Evolutionary conservation across 2,329 filamentous ascomycete species (phyloP).

Genomic region (Tolypocladium cylindrosporum): DNA sequence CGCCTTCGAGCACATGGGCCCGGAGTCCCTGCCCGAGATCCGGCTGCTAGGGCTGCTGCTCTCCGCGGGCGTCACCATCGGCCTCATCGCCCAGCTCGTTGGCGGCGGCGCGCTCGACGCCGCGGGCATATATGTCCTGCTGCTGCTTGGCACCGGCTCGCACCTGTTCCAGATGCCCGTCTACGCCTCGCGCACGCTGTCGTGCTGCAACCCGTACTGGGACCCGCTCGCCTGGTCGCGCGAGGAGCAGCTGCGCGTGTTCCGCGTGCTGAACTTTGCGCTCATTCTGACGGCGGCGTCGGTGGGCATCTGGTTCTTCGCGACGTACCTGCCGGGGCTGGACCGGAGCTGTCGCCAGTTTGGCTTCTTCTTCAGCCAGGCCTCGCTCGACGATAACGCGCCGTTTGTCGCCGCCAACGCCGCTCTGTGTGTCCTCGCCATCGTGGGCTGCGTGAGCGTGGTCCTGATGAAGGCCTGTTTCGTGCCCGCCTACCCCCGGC

Average conservation of each 20-base stretch:
- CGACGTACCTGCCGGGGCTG: slow-evolving; percentile 12
- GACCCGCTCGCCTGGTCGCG: slow-evolving; percentile 18
- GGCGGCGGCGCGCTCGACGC: slow-evolving; percentile 11
- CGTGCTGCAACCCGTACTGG: slow-evolving; percentile 18
- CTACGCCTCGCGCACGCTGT: slow-evolving; percentile 20
- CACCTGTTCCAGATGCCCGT: slow-evolving; percentile 22
- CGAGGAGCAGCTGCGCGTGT: slow-evolving; percentile 15
- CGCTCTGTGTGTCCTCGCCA: slow-evolving; percentile 17
- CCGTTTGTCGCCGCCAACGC: slow-evolving; percentile 18
- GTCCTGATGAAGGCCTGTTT: slow-evolving; percentile 4
- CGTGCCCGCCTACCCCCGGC: not conserved
- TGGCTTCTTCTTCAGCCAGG: slow-evolving; percentile 21
- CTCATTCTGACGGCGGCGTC: slow-evolving; percentile 16
- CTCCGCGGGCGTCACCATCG: slow-evolving; percentile 15
- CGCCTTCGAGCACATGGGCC: slow-evolving; percentile 19
- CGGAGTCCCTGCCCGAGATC: slow-evolving; percentile 15
- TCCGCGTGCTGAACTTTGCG: slow-evolving; percentile 13
- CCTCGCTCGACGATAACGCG: slow-evolving; percentile 14
- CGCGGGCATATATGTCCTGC: slow-evolving; percentile 20
- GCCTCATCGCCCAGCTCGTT: slow-evolving; percentile 17
- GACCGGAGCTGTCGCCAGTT: slow-evolving; percentile 15
- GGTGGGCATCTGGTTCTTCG: slow-evolving; percentile 23
- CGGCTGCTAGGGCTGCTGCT: slow-evolving; percentile 22
- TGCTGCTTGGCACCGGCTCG: slow-evolving; percentile 19
- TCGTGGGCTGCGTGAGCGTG: slow-evolving; percentile 11